Percentiles rank a stretch among this genome's conserved stretches.
Conservation (phyloP, 371 early-diverging fungal genomes). For the Apophysomyces elegans region DNA sequence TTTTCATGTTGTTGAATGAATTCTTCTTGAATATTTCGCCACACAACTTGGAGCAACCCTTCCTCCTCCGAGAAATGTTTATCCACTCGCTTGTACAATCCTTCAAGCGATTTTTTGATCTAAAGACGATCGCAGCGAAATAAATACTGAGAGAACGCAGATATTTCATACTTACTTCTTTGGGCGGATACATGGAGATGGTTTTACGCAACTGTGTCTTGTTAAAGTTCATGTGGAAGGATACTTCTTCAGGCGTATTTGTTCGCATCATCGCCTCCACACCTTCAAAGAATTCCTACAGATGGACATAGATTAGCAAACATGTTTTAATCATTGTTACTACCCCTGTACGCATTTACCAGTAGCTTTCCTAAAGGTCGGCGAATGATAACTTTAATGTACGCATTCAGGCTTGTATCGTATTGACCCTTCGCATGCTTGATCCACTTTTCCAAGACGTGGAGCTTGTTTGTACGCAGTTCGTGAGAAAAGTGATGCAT, state of each 20-base stretch:
- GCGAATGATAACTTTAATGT: slow-evolving; percentile 85
- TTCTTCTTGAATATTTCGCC: slow-evolving; percentile 92
- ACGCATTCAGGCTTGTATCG: slow-evolving; percentile 80
- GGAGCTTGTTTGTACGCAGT: slow-evolving; percentile 69
- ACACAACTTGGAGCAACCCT: slow-evolving; percentile 84
- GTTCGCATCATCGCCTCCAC: slow-evolving; percentile 83
- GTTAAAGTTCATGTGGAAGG: slow-evolving; percentile 84
- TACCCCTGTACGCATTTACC: slow-evolving; percentile 37
- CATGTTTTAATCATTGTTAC: too few relatives aligned
- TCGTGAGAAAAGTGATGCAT: slow-evolving; percentile 90
- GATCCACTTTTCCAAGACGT: slow-evolving; percentile 74
- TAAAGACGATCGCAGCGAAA: slow-evolving; percentile 16
- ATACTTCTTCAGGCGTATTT: slow-evolving; percentile 82
- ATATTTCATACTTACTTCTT: slow-evolving; percentile 58
- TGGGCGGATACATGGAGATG: slow-evolving; percentile 80
- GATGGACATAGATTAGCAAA: too few relatives aligned
- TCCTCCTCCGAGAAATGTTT: slow-evolving; percentile 91
- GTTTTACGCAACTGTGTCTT: slow-evolving; percentile 87
- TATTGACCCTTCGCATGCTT: slow-evolving; percentile 86
- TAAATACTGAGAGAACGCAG: too few relatives aligned
- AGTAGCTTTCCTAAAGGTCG: slow-evolving; percentile 86
- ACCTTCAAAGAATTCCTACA: slow-evolving; percentile 93
- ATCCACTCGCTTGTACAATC: slow-evolving; percentile 88
- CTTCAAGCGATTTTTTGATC: slow-evolving; percentile 81
- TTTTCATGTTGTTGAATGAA: slow-evolving; percentile 80